These are phyloP conservation scores for Penicillium canariense DNA, from an alignment of 495 filamentous ascomycete species.

Conservation along the genomic window DNA sequence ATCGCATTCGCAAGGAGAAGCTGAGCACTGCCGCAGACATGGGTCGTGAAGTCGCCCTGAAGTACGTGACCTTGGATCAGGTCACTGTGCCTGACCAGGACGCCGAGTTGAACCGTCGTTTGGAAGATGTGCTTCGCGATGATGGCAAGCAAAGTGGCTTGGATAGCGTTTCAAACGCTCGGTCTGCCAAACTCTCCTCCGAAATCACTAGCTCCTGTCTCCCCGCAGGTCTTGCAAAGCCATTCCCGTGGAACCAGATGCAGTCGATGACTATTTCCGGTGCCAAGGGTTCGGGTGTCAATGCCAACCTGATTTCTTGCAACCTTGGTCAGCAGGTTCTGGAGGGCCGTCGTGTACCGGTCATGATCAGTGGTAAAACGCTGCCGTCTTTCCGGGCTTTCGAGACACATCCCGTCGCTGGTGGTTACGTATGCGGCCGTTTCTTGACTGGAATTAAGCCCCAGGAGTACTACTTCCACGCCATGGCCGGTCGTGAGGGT, in stretches of 20 bases:
- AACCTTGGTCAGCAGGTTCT: constrained; percentile 96
- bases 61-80: constrained; percentile 85
- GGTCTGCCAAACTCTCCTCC: constrained; percentile 68
- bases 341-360: constrained; percentile 89
- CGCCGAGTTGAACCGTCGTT: constrained; percentile 65
- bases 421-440: constrained; percentile 90
- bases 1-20: constrained; percentile 65
- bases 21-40: constrained; percentile 67
- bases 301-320: constrained; percentile 96
- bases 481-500: constrained; percentile 98
- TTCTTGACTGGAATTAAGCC: constrained; percentile 98
- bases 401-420: constrained; percentile 84
- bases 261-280: constrained; percentile 97
- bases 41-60: constrained; percentile 78
- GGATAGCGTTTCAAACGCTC: constrained; percentile 79
- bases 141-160: constrained; percentile 85
- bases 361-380: constrained; percentile 98
- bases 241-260: constrained; percentile 97
- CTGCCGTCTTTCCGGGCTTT: constrained; percentile 91
- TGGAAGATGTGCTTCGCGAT: constrained; percentile 89
- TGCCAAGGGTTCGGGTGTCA: constrained; percentile 89
- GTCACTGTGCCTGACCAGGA: constrained; percentile 56
- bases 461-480: constrained; percentile 99
- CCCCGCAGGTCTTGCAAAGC: constrained; percentile 79
- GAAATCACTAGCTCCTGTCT: constrained; percentile 76